Percentiles rank a stretch among this genome's conserved stretches.
These are phyloP conservation scores for Xylaria sp. DNA, from an alignment of 2,329 filamentous ascomycete genomes.

Conservation along the genomic window DNA sequence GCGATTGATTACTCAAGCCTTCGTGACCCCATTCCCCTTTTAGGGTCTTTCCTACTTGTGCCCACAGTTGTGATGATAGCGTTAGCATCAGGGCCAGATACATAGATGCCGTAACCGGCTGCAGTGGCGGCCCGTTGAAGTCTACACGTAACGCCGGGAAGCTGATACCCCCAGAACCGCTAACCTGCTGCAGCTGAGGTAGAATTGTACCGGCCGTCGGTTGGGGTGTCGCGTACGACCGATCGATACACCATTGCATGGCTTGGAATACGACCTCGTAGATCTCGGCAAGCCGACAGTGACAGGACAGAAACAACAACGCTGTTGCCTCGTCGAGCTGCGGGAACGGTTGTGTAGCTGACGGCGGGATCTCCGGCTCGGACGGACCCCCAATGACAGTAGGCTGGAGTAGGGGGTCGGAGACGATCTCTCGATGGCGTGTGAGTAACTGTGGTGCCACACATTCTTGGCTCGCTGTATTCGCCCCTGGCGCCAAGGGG, in stretches of 20 bases:
- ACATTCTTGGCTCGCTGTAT: too few species aligned
- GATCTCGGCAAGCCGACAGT: slow-evolving; percentile 21
- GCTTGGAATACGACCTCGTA: slow-evolving; percentile 20
- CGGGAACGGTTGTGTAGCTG: neutral
- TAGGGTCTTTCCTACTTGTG: slow-evolving; percentile 9
- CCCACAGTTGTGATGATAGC: slow-evolving; percentile 18
- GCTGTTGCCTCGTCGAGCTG: slow-evolving; percentile 17
- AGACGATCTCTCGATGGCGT: too few species aligned
- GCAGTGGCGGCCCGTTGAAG: slow-evolving; percentile 5
- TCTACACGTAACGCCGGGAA: slow-evolving; percentile 20
- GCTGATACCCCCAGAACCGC: slow-evolving; percentile 9
- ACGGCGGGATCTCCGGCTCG: too few species aligned
- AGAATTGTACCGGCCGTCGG: slow-evolving; percentile 9
- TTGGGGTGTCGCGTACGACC: neutral
- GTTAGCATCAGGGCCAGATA: slow-evolving; percentile 16
- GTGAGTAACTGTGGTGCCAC: too few species aligned
- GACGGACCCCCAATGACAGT: too few species aligned
- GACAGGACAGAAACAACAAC: slow-evolving; percentile 21
- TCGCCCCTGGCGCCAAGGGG: too few species aligned
- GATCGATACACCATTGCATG: slow-evolving; percentile 6
- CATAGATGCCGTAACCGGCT: slow-evolving; percentile 11
- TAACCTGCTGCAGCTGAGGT: slow-evolving; percentile 15
- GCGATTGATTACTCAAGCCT: neutral
- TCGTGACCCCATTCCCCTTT: neutral
- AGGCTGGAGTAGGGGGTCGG: too few species aligned